Conservation (phyloP, 2,329 filamentous ascomycete genomes). For the Aspergillus pseudoviridinutans region DNA sequence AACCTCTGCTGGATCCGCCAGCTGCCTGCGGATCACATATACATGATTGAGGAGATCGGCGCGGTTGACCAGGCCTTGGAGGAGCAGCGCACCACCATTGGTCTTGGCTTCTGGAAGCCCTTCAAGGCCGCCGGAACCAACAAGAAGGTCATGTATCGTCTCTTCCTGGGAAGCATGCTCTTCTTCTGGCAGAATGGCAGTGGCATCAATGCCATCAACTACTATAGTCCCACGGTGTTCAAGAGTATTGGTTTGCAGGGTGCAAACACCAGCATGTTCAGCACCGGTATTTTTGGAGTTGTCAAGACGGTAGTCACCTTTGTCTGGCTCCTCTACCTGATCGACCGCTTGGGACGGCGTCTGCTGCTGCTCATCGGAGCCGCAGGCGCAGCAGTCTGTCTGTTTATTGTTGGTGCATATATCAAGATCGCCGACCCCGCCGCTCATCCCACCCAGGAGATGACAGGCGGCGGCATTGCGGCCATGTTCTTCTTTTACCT, state of each 20-base stretch:
- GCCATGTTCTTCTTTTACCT: conserved; percentile 66
- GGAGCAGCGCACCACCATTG: conserved; percentile 58
- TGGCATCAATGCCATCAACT: conserved; percentile 77
- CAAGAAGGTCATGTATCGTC: conserved; percentile 62
- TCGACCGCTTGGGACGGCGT: conserved; percentile 61
- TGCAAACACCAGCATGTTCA: conserved; percentile 58
- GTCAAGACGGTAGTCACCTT: conserved; percentile 68
- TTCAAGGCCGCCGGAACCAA: conserved; percentile 56
- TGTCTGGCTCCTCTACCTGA: conserved; percentile 65
- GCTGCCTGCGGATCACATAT: conserved; percentile 46
- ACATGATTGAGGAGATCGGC: conserved; percentile 69
- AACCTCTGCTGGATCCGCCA: conserved; percentile 48
- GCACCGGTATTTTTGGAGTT: conserved; percentile 72
- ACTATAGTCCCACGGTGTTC: conserved; percentile 68
- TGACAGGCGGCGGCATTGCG: conserved; percentile 37
- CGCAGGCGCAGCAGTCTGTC: conserved; percentile 50
- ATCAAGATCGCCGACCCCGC: conserved; percentile 33
- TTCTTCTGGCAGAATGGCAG: conserved; percentile 77
- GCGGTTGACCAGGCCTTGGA: conserved; percentile 69
- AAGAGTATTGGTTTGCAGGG: conserved; percentile 59
- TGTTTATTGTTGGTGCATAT: conserved; percentile 38
- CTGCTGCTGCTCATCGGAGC: conserved; percentile 64
- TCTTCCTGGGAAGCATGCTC: conserved; percentile 68
- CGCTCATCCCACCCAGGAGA: conserved; percentile 15
- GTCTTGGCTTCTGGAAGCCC: conserved; percentile 70